These are phyloP conservation scores for Toxicodendron radicans DNA, from an alignment of 345 rosid genomes.

Conservation along the genomic window DNA sequence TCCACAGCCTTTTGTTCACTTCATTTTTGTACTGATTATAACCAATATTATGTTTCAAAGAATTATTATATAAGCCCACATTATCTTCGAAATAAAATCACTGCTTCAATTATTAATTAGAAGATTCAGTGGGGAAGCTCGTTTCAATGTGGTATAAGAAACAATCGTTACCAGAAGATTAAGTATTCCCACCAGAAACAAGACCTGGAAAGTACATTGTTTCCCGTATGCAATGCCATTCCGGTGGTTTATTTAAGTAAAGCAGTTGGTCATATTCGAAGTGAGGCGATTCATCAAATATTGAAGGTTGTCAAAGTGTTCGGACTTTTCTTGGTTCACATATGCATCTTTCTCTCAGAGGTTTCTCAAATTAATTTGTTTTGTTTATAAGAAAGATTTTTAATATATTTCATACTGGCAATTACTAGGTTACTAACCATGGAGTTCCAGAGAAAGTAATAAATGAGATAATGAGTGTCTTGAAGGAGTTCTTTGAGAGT, in stretches of 20 bases:
- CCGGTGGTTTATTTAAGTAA: conserved; percentile 21
- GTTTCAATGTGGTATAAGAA: conserved; percentile 24
- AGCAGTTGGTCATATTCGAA: not conserved
- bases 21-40: not conserved
- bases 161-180: conserved; percentile 20
- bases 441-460: conserved; percentile 9
- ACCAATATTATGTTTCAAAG: too few species aligned
- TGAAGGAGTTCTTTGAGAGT: conserved; percentile 23
- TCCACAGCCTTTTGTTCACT: not conserved
- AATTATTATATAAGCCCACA: too few species aligned
- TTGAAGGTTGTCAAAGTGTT: conserved; percentile 27
- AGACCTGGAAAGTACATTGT: conserved; percentile 20
- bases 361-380: not conserved
- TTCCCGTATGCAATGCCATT: not conserved
- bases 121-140: conserved; percentile 19
- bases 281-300: conserved; percentile 15
- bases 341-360: not conserved
- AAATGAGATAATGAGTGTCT: conserved; percentile 15
- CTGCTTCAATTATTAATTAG: not conserved
- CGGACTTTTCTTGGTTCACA: conserved; percentile 32
- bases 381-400: not conserved
- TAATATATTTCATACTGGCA: too few species aligned
- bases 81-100: too few species aligned
- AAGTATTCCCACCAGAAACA: conserved; percentile 29
- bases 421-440: conserved; percentile 4